These are phyloP conservation scores for Lachancea quebecensis DNA, from an alignment of 805 yeast genomes.

Conservation along the genomic window DNA sequence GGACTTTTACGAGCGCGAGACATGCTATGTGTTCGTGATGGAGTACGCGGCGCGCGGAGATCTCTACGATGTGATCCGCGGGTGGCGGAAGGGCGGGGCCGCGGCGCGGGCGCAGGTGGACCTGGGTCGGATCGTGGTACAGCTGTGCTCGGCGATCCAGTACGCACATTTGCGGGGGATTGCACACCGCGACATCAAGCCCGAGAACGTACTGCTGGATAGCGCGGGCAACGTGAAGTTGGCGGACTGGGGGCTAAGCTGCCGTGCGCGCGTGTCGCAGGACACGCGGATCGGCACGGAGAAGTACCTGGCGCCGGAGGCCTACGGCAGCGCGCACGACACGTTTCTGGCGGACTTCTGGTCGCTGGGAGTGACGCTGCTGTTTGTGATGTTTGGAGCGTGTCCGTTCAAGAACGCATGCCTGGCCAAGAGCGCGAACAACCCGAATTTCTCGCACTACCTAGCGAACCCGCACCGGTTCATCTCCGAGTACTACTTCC, in stretches of 20 bases:
- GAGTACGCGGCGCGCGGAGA: conserved; percentile 67
- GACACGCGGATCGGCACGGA: conserved; percentile 62
- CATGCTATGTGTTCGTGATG: conserved; percentile 48
- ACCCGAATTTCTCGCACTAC: conserved; percentile 15
- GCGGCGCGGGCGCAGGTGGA: conserved; percentile 12
- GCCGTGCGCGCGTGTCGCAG: conserved; percentile 28
- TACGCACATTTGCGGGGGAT: conserved; percentile 53
- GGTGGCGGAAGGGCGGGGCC: conserved; percentile 7
- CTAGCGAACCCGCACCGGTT: conserved; percentile 18
- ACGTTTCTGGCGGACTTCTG: conserved; percentile 77
- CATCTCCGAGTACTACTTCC: conserved; percentile 20
- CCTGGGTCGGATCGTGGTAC: conserved; percentile 38
- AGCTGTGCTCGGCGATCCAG: conserved; percentile 45
- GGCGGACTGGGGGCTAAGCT: conserved; percentile 71
- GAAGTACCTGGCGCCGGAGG: conserved; percentile 90
- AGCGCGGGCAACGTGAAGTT: conserved; percentile 48
- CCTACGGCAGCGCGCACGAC: conserved; percentile 52
- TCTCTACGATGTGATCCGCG: conserved; percentile 46
- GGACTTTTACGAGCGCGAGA: conserved; percentile 49
- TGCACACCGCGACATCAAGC: conserved; percentile 67
- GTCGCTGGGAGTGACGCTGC: conserved; percentile 77
- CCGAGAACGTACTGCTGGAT: conserved; percentile 58
- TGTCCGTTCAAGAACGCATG: conserved; percentile 77
- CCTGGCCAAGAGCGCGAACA: conserved; percentile 48
- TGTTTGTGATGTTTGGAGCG: conserved; percentile 74